A percentile compares a stretch with the other conserved stretches of the same genome.
Conservation (phyloP, 2,329 filamentous ascomycete species). For the Fonsecaea erecta region DNA sequence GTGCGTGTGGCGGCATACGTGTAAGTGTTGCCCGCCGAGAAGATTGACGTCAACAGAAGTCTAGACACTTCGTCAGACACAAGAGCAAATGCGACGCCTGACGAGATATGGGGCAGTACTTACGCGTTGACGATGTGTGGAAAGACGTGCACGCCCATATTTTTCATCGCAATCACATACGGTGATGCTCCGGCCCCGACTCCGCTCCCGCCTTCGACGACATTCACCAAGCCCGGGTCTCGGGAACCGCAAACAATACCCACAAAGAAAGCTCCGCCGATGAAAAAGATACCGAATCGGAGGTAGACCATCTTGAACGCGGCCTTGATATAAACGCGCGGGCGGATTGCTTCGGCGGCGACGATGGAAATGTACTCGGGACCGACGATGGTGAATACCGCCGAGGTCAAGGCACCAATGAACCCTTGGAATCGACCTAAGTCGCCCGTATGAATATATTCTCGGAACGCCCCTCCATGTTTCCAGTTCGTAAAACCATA, state of each 20-base stretch:
- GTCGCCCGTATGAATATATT: conserved; percentile 67
- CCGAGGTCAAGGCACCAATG: conserved; percentile 72
- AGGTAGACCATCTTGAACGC: conserved; percentile 73
- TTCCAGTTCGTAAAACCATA: conserved; percentile 71
- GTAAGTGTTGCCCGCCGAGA: conserved; percentile 62
- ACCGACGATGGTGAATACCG: conserved; percentile 66
- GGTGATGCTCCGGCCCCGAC: conserved; percentile 60
- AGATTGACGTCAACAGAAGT: conserved; percentile 58
- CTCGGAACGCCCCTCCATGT: conserved; percentile 68
- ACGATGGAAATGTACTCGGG: conserved; percentile 66
- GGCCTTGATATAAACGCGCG: conserved; percentile 62
- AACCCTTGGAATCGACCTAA: conserved; percentile 59
- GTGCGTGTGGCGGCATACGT: conserved; percentile 60
- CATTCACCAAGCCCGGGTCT: conserved; percentile 61
- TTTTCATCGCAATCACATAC: conserved; percentile 66
- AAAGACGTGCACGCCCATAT: conserved; percentile 45
- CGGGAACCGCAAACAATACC: conserved; percentile 71
- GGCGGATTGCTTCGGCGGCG: conserved; percentile 71
- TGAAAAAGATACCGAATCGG: conserved; percentile 75
- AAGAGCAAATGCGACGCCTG: neutral
- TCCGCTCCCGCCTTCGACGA: conserved; percentile 48
- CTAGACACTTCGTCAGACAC: neutral
- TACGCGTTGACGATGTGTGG: conserved; percentile 13
- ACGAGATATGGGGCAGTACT: conserved; percentile 53
- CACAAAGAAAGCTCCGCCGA: conserved; percentile 70